Evolutionary conservation across 1,284 basidiomycete genomes (phyloP).

Genomic region (Heimioporus retisporus): DNA sequence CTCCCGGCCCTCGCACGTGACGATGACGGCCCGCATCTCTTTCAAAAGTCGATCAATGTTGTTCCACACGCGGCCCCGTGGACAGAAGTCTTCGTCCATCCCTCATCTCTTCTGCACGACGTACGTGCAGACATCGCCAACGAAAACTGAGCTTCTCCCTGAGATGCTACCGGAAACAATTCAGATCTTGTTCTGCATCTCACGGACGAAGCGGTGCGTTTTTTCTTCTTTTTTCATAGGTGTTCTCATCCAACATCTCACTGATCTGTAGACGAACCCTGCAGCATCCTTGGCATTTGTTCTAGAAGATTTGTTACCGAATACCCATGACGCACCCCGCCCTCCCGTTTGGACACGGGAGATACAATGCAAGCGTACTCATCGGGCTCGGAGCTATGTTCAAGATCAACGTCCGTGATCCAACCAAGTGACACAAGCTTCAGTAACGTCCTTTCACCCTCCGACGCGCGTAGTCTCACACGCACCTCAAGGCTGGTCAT

Average conservation of each 20-base stretch:
- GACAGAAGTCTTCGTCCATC: no score
- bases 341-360: constrained; percentile 53
- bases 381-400: constrained; percentile 43
- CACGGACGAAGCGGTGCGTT: background rate
- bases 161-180: background rate
- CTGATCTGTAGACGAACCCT: no score
- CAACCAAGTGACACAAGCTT: constrained; percentile 14
- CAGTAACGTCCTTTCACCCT: background rate
- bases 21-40: no score
- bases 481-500: background rate
- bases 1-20: no score
- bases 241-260: no score
- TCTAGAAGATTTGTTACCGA: constrained; percentile 26
- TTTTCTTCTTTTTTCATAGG: no score
- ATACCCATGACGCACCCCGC: constrained; percentile 19
- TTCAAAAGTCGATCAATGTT: no score
- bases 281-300: background rate
- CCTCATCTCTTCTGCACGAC: no score
- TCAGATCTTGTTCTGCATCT: background rate
- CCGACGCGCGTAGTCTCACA: background rate
- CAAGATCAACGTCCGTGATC: constrained; percentile 37
- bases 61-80: no score
- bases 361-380: constrained; percentile 49
- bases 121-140: no score
- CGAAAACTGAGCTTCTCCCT: background rate